phyloP scores from a whole-genome alignment of 75 land plant genomes.

The Adiantum capillusveneris region DNA sequence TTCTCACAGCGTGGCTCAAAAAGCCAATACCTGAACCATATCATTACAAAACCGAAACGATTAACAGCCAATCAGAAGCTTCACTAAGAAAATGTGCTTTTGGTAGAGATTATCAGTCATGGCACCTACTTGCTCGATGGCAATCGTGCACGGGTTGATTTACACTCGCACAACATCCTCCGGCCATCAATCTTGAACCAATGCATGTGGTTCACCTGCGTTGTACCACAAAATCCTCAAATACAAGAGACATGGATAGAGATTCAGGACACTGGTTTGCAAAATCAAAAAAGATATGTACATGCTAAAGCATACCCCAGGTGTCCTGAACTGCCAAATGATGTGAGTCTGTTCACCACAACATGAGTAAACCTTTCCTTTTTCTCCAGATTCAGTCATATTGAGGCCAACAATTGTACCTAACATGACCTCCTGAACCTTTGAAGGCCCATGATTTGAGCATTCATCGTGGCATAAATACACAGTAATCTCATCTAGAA shows the following conservation, averaged over 20 bases:
- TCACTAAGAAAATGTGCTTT: not conserved
- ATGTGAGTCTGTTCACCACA: constrained; percentile 64
- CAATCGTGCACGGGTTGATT: constrained; percentile 68
- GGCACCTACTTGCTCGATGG: constrained; percentile 76
- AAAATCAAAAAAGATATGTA: not conserved
- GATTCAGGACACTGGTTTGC: too few species aligned
- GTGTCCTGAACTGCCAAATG: constrained; percentile 70
- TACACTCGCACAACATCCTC: constrained; percentile 70
- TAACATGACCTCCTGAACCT: constrained; percentile 23
- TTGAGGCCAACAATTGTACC: constrained; percentile 70
- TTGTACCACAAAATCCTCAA: not conserved
- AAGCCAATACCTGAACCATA: constrained; percentile 61
- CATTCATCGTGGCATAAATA: constrained; percentile 2
- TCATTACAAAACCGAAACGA: not conserved
- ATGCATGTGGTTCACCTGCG: constrained; percentile 77
- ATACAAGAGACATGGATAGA: not conserved
- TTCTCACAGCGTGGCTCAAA: constrained; percentile 76
- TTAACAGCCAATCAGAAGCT: not conserved
- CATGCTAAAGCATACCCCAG: constrained; percentile 46
- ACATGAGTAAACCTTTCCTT: constrained; percentile 47
- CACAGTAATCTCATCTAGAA: constrained; percentile 16
- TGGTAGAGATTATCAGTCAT: too few species aligned
- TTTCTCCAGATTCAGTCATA: constrained; percentile 45
- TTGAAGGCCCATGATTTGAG: not conserved
- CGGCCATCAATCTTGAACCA: constrained; percentile 62